These are phyloP conservation scores for Tripterygium wilfordii DNA, from an alignment of 177 flowering plant species.

Conservation along the genomic window DNA sequence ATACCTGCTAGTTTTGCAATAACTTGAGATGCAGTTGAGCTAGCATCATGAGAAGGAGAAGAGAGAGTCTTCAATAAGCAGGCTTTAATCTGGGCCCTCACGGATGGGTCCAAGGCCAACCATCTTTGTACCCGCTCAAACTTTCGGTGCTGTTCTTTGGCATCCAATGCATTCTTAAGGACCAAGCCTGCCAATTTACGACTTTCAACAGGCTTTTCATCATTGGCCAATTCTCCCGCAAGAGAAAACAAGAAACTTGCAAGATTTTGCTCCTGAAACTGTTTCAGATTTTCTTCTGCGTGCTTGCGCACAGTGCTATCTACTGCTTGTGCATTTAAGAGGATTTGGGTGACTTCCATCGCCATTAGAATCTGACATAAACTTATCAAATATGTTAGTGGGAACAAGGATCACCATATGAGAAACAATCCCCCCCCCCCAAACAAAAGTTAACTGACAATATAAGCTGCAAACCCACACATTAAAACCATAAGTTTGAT, in stretches of 20 bases:
- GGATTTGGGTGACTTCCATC: slow-evolving; percentile 58
- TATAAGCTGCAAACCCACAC: no score
- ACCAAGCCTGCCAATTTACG: slow-evolving; percentile 58
- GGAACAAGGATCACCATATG: neutral
- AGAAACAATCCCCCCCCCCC: no score
- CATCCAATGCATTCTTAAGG: slow-evolving; percentile 62
- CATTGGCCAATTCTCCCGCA: slow-evolving; percentile 48
- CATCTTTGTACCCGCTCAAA: slow-evolving; percentile 59
- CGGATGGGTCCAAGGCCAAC: slow-evolving; percentile 40
- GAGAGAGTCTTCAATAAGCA: slow-evolving; percentile 47
- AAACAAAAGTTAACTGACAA: no score
- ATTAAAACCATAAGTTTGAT: no score
- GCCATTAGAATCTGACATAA: slow-evolving; percentile 19
- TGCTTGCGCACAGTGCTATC: slow-evolving; percentile 51
- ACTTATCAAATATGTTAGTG: neutral
- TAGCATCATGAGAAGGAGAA: slow-evolving; percentile 45
- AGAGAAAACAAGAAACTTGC: slow-evolving; percentile 52
- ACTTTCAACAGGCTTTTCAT: slow-evolving; percentile 62
- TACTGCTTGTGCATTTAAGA: slow-evolving; percentile 54
- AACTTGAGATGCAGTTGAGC: slow-evolving; percentile 66
- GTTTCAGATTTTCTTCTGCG: slow-evolving; percentile 55
- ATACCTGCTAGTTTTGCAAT: slow-evolving; percentile 62
- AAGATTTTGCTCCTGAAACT: slow-evolving; percentile 44
- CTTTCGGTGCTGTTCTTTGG: slow-evolving; percentile 57
- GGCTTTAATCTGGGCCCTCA: slow-evolving; percentile 42